Percentiles rank a stretch among this genome's conserved stretches.
Evolutionary conservation across 805 yeast genomes (phyloP).

Genomic region (Scheffersomyces spartinae): DNA sequence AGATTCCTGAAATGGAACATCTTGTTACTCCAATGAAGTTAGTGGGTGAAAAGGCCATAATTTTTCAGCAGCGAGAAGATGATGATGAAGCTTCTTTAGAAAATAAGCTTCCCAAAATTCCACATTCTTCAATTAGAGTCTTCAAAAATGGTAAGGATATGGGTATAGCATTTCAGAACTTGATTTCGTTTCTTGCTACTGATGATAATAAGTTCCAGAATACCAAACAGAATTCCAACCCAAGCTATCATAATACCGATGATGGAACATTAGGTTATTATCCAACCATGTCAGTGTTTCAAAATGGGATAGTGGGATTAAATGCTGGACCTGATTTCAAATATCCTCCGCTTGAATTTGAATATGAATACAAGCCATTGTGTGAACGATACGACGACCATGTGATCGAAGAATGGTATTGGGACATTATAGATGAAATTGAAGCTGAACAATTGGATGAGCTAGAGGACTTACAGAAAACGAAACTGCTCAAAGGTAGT

Average conservation of each 20-base stretch:
- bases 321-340: conserved; percentile 59
- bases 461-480: conserved; percentile 23
- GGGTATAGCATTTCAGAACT: conserved; percentile 55
- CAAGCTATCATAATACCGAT: conserved; percentile 37
- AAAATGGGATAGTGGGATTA: conserved; percentile 63
- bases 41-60: conserved; percentile 55
- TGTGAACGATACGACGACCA: conserved; percentile 52
- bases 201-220: conserved; percentile 41
- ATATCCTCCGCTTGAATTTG: conserved; percentile 26
- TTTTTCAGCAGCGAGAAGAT: conserved; percentile 29
- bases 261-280: conserved; percentile 86
- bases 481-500: too few species aligned
- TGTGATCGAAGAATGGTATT: conserved; percentile 69
- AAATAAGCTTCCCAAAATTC: conserved; percentile 37
- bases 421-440: conserved; percentile 80
- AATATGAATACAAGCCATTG: conserved; percentile 34
- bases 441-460: conserved; percentile 48
- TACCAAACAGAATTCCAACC: conserved; percentile 24
- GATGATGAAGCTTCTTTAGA: too few species aligned
- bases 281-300: conserved; percentile 78
- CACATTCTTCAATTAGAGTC: conserved; percentile 51
- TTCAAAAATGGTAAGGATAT: conserved; percentile 65
- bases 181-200: conserved; percentile 75
- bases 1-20: conserved; percentile 63
- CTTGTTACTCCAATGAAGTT: conserved; percentile 60